Conservation (phyloP, 1,139 yeast genomes). For the Scheffersomyces titani region DNA sequence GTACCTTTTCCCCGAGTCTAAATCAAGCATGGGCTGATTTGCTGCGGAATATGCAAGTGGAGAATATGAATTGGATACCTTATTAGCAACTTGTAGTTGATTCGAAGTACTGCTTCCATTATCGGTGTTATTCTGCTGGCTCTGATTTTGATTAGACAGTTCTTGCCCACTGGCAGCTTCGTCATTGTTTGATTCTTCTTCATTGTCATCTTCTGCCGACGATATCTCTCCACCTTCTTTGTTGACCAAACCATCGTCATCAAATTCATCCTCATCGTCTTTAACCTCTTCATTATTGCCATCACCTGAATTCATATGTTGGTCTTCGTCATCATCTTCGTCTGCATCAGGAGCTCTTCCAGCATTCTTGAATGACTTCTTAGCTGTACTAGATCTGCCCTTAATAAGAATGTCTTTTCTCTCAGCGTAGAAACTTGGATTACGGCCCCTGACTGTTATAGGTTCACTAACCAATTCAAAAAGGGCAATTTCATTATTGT, state of each 20-base stretch:
- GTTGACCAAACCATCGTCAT: constrained; percentile 1
- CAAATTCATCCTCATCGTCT: constrained; percentile 6
- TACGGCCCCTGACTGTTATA: constrained; percentile 64
- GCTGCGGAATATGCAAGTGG: constrained; percentile 10
- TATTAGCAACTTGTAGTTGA: constrained; percentile 1
- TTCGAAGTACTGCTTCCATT: not conserved
- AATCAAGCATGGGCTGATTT: constrained; percentile 9
- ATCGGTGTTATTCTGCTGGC: not conserved
- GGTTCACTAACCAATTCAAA: constrained; percentile 46
- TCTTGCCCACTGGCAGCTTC: not conserved
- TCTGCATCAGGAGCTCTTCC: constrained; percentile 5
- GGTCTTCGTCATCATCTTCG: constrained; percentile 1
- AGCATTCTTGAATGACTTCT: constrained; percentile 13
- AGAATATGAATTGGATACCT: constrained; percentile 5
- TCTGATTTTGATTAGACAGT: not conserved
- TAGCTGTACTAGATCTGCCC: constrained; percentile 15
- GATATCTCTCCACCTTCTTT: constrained; percentile 4
- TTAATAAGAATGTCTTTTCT: constrained; percentile 49
- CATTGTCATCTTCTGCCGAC: not conserved
- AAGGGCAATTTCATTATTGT: constrained; percentile 35
- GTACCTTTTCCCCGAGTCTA: constrained; percentile 29
- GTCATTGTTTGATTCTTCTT: not conserved
- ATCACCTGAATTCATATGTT: not conserved
- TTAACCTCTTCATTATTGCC: constrained; percentile 11
- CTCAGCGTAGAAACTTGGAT: constrained; percentile 63